Conservation (phyloP, 148 eudicot species). For the Heliamphora exappendiculata region DNA sequence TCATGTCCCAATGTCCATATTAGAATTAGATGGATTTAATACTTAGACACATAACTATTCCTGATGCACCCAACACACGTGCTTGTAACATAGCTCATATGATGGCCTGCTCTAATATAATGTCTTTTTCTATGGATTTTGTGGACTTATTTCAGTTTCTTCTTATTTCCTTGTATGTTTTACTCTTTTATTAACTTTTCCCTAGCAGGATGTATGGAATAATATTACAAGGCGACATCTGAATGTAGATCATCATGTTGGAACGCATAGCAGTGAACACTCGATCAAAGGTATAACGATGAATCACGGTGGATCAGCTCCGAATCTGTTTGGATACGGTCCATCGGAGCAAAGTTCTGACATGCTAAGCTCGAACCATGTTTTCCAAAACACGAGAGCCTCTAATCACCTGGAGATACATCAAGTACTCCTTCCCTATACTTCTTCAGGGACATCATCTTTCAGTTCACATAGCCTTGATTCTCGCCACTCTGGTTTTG, state of each 20-base stretch:
- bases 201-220: slow-evolving; percentile 23
- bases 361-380: slow-evolving; percentile 11
- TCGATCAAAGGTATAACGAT: slow-evolving; percentile 11
- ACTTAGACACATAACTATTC: no score
- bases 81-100: no score
- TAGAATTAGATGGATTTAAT: no score
- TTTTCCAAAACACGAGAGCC: slow-evolving; percentile 8
- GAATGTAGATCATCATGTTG: slow-evolving; percentile 12
- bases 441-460: neutral
- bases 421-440: slow-evolving; percentile 11
- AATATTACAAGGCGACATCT: slow-evolving; percentile 11
- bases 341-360: slow-evolving; percentile 17
- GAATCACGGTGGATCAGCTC: slow-evolving; percentile 16
- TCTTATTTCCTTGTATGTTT: neutral
- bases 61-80: no score
- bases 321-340: slow-evolving; percentile 9
- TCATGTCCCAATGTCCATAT: no score
- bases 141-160: neutral
- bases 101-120: neutral
- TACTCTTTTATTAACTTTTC: neutral
- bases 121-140: neutral
- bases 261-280: slow-evolving; percentile 13
- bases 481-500: slow-evolving; percentile 14
- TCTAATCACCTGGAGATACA: slow-evolving; percentile 3
- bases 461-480: slow-evolving; percentile 5